Percentiles rank a stretch among this genome's conserved stretches.
phyloP scores from a whole-genome alignment of 106 monocot genomes.

The Allium sativum region DNA sequence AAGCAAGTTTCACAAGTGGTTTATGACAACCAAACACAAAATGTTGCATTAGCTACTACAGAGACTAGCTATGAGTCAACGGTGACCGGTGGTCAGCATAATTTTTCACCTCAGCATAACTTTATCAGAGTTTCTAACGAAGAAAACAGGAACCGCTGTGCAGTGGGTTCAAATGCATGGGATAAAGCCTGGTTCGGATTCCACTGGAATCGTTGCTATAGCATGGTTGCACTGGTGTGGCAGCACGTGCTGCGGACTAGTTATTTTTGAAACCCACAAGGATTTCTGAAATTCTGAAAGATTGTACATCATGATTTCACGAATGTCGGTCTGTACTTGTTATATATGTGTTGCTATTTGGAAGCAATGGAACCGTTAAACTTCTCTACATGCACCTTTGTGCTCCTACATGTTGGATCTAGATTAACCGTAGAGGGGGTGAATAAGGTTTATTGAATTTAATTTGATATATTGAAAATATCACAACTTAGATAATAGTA shows the following conservation, averaged over 20 bases:
- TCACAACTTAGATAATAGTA: too few relatives aligned
- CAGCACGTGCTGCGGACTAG: constrained; percentile 72
- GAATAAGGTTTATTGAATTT: too few relatives aligned
- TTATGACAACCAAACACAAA: constrained; percentile 47
- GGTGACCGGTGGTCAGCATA: constrained; percentile 33
- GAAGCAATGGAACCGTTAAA: constrained; percentile 53
- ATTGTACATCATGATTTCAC: constrained; percentile 40
- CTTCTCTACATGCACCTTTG: constrained; percentile 77
- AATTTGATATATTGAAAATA: too few relatives aligned
- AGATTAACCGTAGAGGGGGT: too few relatives aligned
- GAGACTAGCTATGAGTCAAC: constrained; percentile 65
- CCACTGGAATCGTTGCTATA: constrained; percentile 68
- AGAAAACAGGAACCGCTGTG: constrained; percentile 75
- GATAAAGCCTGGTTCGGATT: constrained; percentile 95
- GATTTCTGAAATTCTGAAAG: constrained; percentile 67
- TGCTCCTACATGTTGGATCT: too few relatives aligned
- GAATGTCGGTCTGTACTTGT: constrained; percentile 61
- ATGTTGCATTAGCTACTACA: constrained; percentile 28
- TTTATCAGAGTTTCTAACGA: constrained; percentile 80
- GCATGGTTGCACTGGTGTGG: constrained; percentile 78
- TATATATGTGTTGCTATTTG: constrained; percentile 36
- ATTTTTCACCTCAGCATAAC: constrained; percentile 20
- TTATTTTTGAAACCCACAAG: constrained; percentile 50
- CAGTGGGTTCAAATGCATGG: constrained; percentile 91
- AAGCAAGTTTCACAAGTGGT: constrained; percentile 72